Evolutionary conservation across 805 yeast species (phyloP).

Genomic region (Metschnikowia corniflorae): DNA sequence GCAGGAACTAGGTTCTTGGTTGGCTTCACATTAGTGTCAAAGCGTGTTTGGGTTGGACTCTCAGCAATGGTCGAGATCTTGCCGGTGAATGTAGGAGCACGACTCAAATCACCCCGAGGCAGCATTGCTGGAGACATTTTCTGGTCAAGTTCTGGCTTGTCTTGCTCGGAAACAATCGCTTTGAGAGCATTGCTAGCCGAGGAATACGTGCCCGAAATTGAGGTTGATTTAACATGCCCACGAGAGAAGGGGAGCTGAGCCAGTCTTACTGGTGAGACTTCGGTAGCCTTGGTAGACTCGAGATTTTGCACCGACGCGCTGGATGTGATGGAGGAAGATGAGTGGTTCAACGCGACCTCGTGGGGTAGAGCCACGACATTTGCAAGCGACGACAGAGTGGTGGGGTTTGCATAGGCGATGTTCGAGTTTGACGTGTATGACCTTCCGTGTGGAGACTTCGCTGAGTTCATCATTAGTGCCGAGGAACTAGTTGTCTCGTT

Average conservation of each 20-base stretch:
- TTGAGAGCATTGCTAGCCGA: constrained; percentile 68
- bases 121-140: neutral
- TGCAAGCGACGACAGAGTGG: constrained; percentile 55
- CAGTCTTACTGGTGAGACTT: constrained; percentile 8
- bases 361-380: constrained; percentile 50
- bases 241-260: constrained; percentile 10
- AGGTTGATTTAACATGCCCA: constrained; percentile 34
- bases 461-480: constrained; percentile 31
- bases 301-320: constrained; percentile 1
- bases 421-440: constrained; percentile 34
- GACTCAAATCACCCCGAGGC: constrained; percentile 8
- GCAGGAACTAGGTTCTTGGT: constrained; percentile 12
- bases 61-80: constrained; percentile 48
- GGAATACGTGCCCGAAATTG: constrained; percentile 33
- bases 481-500: constrained; percentile 38
- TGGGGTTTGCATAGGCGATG: constrained; percentile 51
- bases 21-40: constrained; percentile 6
- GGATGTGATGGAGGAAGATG: constrained; percentile 23
- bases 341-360: constrained; percentile 13
- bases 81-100: constrained; percentile 29
- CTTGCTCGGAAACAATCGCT: constrained; percentile 67
- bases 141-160: constrained; percentile 12
- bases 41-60: constrained; percentile 29
- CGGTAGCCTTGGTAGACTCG: constrained; percentile 1
- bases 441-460: constrained; percentile 26